A percentile compares a stretch with the other conserved stretches of the same genome.
These are phyloP conservation scores for Boletus patriciae DNA, from an alignment of 768 basidiomycete species.

Conservation along the genomic window DNA sequence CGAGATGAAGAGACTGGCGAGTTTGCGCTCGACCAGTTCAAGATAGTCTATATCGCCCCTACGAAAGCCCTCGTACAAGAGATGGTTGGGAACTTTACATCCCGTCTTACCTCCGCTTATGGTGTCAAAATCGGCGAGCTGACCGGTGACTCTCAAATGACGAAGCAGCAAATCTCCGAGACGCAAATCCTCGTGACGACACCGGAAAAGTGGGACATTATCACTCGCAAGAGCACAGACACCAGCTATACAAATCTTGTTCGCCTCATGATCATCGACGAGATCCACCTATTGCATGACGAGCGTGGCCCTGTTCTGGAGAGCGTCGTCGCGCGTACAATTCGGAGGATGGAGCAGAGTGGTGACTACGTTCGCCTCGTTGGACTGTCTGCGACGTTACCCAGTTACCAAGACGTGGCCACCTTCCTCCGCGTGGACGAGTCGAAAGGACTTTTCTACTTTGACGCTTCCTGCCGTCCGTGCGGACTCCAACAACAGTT, in stretches of 20 bases:
- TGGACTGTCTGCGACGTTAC: constrained; percentile 95
- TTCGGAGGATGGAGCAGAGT: constrained; percentile 93
- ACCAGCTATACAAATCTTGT: constrained; percentile 97
- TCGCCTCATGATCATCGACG: constrained; percentile 94
- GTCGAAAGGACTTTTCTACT: constrained; percentile 92
- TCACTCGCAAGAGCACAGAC: constrained; percentile 96
- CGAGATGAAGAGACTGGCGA: constrained; percentile 77
- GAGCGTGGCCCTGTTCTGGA: constrained; percentile 98
- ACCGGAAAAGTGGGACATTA: constrained; percentile 99
- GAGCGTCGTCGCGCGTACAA: constrained; percentile 84
- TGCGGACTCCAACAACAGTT: constrained; percentile 97
- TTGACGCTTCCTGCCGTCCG: constrained; percentile 91
- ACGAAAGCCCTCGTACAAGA: constrained; percentile 99
- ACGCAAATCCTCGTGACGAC: constrained; percentile 99
- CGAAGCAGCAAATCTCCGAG: constrained; percentile 94
- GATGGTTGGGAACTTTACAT: constrained; percentile 93
- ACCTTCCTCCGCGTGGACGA: constrained; percentile 95
- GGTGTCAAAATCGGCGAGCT: constrained; percentile 91
- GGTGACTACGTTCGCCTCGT: constrained; percentile 90
- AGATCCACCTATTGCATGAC: constrained; percentile 96
- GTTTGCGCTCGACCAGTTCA: constrained; percentile 88
- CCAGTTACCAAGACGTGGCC: constrained; percentile 97
- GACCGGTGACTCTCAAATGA: constrained; percentile 97
- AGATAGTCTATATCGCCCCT: constrained; percentile 95
- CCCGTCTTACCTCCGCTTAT: constrained; percentile 59